Percentiles rank a stretch among this genome's conserved stretches.
These are phyloP conservation scores for Solanum chilense DNA, from an alignment of 257 asterid species.

Conservation along the genomic window DNA sequence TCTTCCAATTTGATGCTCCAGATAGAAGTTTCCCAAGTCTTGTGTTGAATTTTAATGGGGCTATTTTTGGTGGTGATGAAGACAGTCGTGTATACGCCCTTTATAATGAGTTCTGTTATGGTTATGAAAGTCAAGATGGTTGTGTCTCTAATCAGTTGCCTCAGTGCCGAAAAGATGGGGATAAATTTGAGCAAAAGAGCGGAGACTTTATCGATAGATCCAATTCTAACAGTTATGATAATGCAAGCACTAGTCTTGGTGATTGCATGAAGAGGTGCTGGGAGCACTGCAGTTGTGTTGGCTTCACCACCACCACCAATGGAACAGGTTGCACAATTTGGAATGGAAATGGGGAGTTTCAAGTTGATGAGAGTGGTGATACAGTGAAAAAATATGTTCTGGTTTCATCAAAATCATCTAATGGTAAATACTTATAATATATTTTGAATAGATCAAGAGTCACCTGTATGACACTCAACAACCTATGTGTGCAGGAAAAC, in stretches of 20 bases:
- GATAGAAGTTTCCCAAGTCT: not conserved
- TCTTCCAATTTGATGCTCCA: not conserved
- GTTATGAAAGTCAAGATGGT: constrained; percentile 1
- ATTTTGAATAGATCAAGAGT: not conserved
- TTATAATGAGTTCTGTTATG: not conserved
- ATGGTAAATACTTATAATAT: not conserved
- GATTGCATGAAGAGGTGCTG: not conserved
- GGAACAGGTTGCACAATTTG: not conserved
- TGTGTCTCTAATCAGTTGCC: constrained; percentile 9
- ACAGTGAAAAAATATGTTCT: not conserved
- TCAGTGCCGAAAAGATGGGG: not conserved
- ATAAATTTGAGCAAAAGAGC: not conserved
- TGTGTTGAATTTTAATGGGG: not conserved
- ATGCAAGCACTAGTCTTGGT: not conserved
- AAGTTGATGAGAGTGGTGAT: not conserved
- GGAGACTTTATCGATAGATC: not conserved
- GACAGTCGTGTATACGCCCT: not conserved
- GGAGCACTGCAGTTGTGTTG: not conserved
- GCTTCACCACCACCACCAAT: not conserved
- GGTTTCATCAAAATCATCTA: not conserved
- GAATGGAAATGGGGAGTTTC: not conserved
- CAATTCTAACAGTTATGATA: not conserved
- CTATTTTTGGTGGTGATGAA: not conserved
- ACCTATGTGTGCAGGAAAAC: constrained; percentile 1
- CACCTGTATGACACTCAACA: not conserved